phyloP scores from a whole-genome alignment of 2,329 filamentous ascomycete species.

The Calonectria hongkongensis region DNA sequence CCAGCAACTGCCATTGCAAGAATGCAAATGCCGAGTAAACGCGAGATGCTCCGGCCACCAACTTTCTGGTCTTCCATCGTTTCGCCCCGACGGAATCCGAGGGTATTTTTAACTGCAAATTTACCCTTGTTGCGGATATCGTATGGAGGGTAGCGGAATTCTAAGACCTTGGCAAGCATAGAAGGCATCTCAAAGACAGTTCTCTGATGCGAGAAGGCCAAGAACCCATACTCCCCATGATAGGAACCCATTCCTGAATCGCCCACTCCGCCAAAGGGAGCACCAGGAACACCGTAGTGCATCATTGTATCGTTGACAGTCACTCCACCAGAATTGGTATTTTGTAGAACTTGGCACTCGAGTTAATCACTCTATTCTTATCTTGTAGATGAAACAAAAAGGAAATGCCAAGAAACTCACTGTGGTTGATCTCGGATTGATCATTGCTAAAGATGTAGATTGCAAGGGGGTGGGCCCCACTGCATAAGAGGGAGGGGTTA shows the following conservation, averaged over 20 bases:
- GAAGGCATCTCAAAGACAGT: conserved; percentile 53
- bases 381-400: not conserved
- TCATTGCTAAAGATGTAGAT: conserved; percentile 37
- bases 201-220: conserved; percentile 57
- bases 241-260: conserved; percentile 66
- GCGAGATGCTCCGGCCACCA: not conserved
- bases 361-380: conserved; percentile 41
- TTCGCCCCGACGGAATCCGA: conserved; percentile 8
- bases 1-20: not conserved
- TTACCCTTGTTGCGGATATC: conserved; percentile 8
- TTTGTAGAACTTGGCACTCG: not conserved
- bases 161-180: conserved; percentile 49
- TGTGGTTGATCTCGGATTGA: not conserved
- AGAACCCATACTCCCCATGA: conserved; percentile 65
- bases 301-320: conserved; percentile 66
- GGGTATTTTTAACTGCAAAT: not conserved
- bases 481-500: not conserved
- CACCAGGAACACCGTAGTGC: conserved; percentile 60
- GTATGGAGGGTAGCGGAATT: conserved; percentile 8
- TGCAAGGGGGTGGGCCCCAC: conserved; percentile 34
- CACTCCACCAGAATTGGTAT: conserved; percentile 64
- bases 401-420: not conserved
- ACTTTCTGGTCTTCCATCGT: conserved; percentile 10
- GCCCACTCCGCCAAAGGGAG: conserved; percentile 69
- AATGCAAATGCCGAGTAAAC: not conserved